A percentile compares a stretch with the other conserved stretches of the same genome.
phyloP scores from a whole-genome alignment of 2,329 filamentous ascomycete genomes.

The Albifimbria verrucaria region DNA sequence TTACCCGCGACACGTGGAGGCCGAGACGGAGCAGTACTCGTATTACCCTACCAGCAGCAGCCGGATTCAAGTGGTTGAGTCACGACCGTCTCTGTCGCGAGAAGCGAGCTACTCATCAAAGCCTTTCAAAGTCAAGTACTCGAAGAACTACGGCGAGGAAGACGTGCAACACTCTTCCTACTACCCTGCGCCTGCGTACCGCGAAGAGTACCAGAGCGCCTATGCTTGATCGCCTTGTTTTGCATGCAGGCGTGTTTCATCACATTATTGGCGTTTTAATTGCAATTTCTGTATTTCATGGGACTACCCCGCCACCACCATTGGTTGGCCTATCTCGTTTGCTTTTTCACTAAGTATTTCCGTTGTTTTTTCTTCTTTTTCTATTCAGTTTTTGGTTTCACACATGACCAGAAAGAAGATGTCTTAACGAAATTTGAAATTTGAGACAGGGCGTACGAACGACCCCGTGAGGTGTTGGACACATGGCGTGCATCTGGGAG shows the following conservation, averaged over 20 bases:
- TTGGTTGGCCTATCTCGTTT: not conserved
- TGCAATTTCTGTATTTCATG: conserved; percentile 8
- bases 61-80: conserved; percentile 19
- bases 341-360: conserved; percentile 13
- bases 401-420: conserved; percentile 26
- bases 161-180: conserved; percentile 27
- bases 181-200: conserved; percentile 20
- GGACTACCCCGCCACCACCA: not conserved
- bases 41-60: conserved; percentile 18
- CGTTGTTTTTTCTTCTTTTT: conserved; percentile 15
- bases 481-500: conserved; percentile 18
- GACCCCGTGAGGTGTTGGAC: conserved; percentile 21
- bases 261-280: not conserved
- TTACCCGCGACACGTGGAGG: conserved; percentile 24
- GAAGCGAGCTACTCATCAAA: conserved; percentile 26
- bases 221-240: conserved; percentile 16
- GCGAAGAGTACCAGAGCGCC: conserved; percentile 17
- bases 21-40: conserved; percentile 13
- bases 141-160: conserved; percentile 23
- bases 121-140: conserved; percentile 31
- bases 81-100: conserved; percentile 27
- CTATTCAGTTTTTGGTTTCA: conserved; percentile 19
- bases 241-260: conserved; percentile 1
- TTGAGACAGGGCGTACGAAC: conserved; percentile 18
- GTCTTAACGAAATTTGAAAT: conserved; percentile 30